These are phyloP conservation scores for Mycena latifolia DNA, from an alignment of 768 basidiomycete genomes.

Conservation along the genomic window DNA sequence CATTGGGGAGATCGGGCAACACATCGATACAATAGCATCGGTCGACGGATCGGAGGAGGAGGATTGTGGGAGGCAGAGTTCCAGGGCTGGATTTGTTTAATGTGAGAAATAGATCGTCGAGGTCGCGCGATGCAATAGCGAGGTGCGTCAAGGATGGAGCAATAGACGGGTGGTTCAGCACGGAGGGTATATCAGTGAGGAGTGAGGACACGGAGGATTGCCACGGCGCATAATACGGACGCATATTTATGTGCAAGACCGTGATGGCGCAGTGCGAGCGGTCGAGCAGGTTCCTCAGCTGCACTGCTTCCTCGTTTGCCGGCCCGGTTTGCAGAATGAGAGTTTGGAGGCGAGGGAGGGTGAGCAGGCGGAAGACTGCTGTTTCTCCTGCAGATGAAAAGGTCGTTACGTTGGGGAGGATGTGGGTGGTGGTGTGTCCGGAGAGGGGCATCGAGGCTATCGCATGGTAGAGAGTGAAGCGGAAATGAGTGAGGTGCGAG, in stretches of 20 bases:
- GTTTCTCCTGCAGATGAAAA: background rate
- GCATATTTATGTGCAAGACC: too few species aligned
- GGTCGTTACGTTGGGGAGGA: background rate
- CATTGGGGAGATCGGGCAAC: background rate
- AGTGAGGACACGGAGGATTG: too few species aligned
- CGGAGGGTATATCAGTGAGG: background rate
- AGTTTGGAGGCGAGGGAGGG: background rate
- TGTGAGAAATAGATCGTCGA: background rate
- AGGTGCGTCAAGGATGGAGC: background rate
- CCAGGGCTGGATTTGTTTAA: background rate
- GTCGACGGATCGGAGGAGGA: background rate
- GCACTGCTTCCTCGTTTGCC: background rate
- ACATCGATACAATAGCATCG: constrained; percentile 9
- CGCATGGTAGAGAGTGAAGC: too few species aligned
- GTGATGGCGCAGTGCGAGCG: background rate
- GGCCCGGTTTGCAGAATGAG: background rate
- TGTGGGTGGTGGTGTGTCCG: background rate
- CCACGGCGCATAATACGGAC: too few species aligned
- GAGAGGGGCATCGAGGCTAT: background rate
- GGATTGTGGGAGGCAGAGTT: background rate
- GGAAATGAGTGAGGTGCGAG: background rate
- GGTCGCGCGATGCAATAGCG: background rate
- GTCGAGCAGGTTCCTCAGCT: background rate
- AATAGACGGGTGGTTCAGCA: background rate
- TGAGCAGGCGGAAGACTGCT: background rate